phyloP scores from a whole-genome alignment of 208 protist genomes.

The Phytomonas sp. region DNA sequence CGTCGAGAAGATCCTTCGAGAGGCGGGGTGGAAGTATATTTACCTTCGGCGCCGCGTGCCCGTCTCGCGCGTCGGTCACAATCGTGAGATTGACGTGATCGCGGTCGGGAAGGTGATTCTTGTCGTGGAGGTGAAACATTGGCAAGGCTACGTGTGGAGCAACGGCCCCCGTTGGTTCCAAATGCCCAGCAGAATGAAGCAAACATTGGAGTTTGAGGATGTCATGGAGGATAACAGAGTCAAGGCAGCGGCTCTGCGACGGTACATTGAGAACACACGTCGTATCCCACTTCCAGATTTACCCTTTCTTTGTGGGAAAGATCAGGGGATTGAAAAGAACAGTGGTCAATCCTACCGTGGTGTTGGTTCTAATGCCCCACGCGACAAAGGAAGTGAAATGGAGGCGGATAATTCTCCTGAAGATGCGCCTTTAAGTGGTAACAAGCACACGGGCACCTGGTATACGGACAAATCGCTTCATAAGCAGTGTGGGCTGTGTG shows the following conservation, averaged over 20 bases:
- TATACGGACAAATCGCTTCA: constrained; percentile 67
- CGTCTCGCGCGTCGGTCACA: constrained; percentile 67
- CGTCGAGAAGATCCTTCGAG: constrained; percentile 51
- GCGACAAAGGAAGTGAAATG: not conserved
- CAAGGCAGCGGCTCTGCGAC: constrained; percentile 74
- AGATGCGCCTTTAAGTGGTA: not conserved
- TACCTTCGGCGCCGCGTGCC: constrained; percentile 74
- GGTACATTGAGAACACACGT: constrained; percentile 75
- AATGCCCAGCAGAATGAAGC: constrained; percentile 22
- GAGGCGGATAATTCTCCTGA: not conserved
- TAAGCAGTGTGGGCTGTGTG: constrained; percentile 56
- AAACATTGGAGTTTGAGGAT: constrained; percentile 80
- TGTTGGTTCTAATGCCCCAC: not conserved
- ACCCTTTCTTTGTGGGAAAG: not conserved
- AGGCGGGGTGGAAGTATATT: constrained; percentile 67
- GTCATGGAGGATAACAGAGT: constrained; percentile 74
- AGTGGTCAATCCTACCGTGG: constrained; percentile 3
- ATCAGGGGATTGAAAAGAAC: not conserved
- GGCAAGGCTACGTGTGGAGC: constrained; percentile 84
- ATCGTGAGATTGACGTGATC: constrained; percentile 86
- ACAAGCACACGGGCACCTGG: constrained; percentile 43
- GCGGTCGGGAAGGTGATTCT: constrained; percentile 71
- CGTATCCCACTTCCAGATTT: constrained; percentile 62
- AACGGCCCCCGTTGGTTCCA: constrained; percentile 83
- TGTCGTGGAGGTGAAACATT: constrained; percentile 88